phyloP scores from a whole-genome alignment of 2,329 filamentous ascomycete genomes.

The Lasiodiplodia citricola region DNA sequence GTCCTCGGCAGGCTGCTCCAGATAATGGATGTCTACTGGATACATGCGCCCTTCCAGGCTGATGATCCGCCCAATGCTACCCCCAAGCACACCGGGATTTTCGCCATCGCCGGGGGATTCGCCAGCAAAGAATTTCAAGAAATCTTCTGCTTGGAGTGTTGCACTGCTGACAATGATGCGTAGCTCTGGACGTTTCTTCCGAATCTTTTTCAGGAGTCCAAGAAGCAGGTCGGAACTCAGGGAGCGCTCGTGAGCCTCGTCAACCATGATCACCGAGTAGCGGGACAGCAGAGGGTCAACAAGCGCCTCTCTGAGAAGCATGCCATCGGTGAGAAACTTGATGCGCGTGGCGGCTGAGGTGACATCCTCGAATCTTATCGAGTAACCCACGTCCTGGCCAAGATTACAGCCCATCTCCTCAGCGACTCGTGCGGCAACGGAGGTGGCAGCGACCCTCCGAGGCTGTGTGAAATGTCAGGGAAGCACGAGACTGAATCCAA shows the following conservation, averaged over 20 bases:
- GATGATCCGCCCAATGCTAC: constrained; percentile 68
- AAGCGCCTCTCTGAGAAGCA: constrained; percentile 88
- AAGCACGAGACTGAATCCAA: neutral
- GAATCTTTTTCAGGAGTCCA: constrained; percentile 89
- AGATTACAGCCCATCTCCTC: constrained; percentile 86
- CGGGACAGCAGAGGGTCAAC: constrained; percentile 89
- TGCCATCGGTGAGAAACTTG: constrained; percentile 93
- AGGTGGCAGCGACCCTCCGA: constrained; percentile 86
- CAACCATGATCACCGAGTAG: constrained; percentile 97
- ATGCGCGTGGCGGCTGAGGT: constrained; percentile 85
- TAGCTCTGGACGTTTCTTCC: constrained; percentile 77
- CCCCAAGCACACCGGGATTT: constrained; percentile 41
- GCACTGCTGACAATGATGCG: constrained; percentile 92
- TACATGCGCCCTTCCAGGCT: constrained; percentile 87
- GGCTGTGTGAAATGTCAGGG: constrained; percentile 61
- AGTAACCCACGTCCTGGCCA: constrained; percentile 86
- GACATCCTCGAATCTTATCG: constrained; percentile 88
- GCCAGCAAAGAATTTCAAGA: constrained; percentile 75
- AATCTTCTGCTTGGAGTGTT: constrained; percentile 87
- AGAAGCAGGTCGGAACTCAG: constrained; percentile 91
- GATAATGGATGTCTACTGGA: constrained; percentile 84
- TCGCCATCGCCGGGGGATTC: constrained; percentile 46
- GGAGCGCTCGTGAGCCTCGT: constrained; percentile 94
- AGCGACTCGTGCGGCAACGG: constrained; percentile 85
- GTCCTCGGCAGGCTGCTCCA: constrained; percentile 78